A percentile compares a stretch with the other conserved stretches of the same genome.
Conservation (phyloP, 352 stramenopile species). For the Blastocystis sp. region DNA sequence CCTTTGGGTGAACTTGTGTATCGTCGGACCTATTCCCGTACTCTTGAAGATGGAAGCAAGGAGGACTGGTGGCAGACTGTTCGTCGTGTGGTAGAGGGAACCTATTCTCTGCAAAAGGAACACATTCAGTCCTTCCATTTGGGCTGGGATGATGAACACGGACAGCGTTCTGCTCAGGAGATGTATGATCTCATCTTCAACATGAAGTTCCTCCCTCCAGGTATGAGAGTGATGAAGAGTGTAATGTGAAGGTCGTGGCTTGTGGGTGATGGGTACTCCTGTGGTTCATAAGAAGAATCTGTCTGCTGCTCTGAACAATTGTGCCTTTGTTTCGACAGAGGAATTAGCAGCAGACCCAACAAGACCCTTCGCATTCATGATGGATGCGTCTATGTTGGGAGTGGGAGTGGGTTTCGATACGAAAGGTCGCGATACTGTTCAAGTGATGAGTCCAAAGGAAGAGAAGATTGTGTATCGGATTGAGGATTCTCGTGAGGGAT, state of each 20-base stretch:
- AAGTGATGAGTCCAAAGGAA: constrained; percentile 71
- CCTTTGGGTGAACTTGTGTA: constrained; percentile 87
- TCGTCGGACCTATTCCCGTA: constrained; percentile 83
- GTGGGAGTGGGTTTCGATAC: constrained; percentile 89
- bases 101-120: constrained; percentile 85
- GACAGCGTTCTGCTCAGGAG: constrained; percentile 76
- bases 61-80: constrained; percentile 86
- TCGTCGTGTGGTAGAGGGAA: constrained; percentile 86
- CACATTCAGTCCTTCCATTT: constrained; percentile 75
- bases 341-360: constrained; percentile 76
- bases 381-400: constrained; percentile 88
- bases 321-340: constrained; percentile 84
- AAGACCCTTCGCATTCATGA: constrained; percentile 86
- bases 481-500: constrained; percentile 76
- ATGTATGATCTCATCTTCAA: constrained; percentile 86
- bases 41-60: constrained; percentile 78
- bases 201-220: constrained; percentile 87
- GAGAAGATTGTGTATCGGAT: constrained; percentile 70
- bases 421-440: constrained; percentile 72
- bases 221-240: not conserved
- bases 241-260: constrained; percentile 75
- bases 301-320: constrained; percentile 87
- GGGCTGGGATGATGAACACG: constrained; percentile 76
- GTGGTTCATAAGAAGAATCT: constrained; percentile 81
- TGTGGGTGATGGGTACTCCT: constrained; percentile 89